These are phyloP conservation scores for Neofusicoccum laricinum DNA, from an alignment of 2,329 filamentous ascomycete species.

Conservation along the genomic window DNA sequence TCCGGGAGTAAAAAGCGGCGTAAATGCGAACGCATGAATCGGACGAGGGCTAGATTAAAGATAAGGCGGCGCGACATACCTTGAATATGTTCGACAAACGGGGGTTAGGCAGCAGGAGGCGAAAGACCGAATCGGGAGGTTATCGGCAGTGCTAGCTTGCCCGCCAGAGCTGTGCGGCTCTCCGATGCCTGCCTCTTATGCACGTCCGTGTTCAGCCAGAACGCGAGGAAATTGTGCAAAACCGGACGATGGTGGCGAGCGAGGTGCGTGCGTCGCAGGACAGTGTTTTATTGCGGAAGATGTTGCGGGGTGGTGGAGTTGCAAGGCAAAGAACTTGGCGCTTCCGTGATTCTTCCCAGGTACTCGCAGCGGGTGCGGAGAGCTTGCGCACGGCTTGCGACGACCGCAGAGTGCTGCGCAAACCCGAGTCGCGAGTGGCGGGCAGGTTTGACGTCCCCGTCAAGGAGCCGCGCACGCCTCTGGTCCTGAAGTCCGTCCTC, in stretches of 20 bases:
- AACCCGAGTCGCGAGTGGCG: neutral
- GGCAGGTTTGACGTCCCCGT: neutral
- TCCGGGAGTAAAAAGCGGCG: neutral
- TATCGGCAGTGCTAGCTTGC: neutral
- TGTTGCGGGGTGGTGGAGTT: neutral
- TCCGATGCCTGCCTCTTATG: neutral
- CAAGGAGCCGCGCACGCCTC: neutral
- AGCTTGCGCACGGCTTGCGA: neutral
- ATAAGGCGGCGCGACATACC: neutral
- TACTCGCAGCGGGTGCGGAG: neutral
- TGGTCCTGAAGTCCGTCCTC: neutral
- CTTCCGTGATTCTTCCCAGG: neutral
- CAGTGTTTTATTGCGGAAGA: neutral
- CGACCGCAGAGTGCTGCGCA: neutral
- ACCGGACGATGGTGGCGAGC: neutral
- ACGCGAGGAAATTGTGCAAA: neutral
- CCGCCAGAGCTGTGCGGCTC: conserved; percentile 7
- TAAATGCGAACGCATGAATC: neutral
- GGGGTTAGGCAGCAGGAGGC: conserved; percentile 8
- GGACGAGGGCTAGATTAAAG: neutral
- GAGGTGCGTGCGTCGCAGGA: neutral
- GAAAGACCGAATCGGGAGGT: neutral
- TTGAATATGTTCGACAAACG: neutral
- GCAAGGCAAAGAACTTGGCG: neutral
- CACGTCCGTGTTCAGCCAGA: neutral